Evolutionary conservation across 495 filamentous ascomycete genomes (phyloP).

Genomic region (Lasiosphaeris hirsuta): DNA sequence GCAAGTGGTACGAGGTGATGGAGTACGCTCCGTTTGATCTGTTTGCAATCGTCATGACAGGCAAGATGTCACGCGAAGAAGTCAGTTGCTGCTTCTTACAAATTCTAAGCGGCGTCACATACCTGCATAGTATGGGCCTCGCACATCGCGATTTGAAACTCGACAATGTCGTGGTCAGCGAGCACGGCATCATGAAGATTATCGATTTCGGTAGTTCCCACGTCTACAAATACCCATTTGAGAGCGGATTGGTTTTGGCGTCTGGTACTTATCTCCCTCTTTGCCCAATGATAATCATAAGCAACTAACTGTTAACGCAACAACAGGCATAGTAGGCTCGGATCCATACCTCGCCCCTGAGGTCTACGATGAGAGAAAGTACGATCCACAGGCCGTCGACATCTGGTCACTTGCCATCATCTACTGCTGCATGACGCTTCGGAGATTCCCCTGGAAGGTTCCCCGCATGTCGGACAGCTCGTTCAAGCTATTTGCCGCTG

Average conservation of each 20-base stretch:
- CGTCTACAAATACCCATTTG: slow-evolving; percentile 96
- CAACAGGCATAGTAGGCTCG: slow-evolving; percentile 89
- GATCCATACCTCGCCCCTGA: slow-evolving; percentile 97
- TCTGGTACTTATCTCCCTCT: slow-evolving; percentile 62
- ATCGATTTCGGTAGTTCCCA: slow-evolving; percentile 99
- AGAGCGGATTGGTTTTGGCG: slow-evolving; percentile 82
- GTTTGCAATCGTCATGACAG: slow-evolving; percentile 98
- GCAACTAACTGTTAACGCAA: slow-evolving; percentile 16
- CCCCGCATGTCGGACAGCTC: slow-evolving; percentile 90
- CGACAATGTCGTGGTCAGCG: slow-evolving; percentile 97
- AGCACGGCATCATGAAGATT: slow-evolving; percentile 98
- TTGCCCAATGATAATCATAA: background rate
- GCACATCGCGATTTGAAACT: slow-evolving; percentile 95
- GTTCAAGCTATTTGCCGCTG: slow-evolving; percentile 83
- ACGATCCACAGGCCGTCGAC: slow-evolving; percentile 91
- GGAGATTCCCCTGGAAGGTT: slow-evolving; percentile 96
- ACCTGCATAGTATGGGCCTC: slow-evolving; percentile 92
- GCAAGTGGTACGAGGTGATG: slow-evolving; percentile 98
- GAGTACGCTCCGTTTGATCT: slow-evolving; percentile 97
- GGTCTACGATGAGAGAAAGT: slow-evolving; percentile 91
- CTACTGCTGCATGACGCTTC: slow-evolving; percentile 97
- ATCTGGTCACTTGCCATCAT: slow-evolving; percentile 99
- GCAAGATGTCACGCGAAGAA: slow-evolving; percentile 93
- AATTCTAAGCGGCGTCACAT: slow-evolving; percentile 94
- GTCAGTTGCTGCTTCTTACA: slow-evolving; percentile 88